Evolutionary conservation across 2,329 filamentous ascomycete genomes (phyloP).

Genomic region (Aspergillus aculeatinus): DNA sequence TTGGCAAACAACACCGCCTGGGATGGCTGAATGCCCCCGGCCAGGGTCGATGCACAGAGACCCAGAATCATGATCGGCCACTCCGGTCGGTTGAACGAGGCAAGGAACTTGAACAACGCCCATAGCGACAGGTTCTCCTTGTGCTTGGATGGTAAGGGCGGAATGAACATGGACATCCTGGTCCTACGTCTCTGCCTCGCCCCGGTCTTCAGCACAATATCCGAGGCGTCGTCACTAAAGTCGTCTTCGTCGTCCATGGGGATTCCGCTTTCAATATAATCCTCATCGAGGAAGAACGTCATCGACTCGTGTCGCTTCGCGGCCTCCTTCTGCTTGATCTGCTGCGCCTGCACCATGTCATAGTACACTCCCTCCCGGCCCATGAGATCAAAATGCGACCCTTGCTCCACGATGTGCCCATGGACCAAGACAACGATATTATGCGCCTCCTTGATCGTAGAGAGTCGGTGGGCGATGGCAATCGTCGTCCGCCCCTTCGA

Average conservation of each 20-base stretch:
- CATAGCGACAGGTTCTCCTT: conserved; percentile 51
- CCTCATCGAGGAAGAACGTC: conserved; percentile 16
- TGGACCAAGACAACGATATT: conserved; percentile 70
- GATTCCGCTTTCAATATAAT: conserved; percentile 10
- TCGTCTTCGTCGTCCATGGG: neutral
- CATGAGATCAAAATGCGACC: conserved; percentile 73
- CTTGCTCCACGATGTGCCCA: conserved; percentile 82
- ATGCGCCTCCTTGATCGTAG: conserved; percentile 43
- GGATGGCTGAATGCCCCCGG: conserved; percentile 73
- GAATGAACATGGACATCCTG: conserved; percentile 10
- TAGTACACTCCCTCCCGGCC: conserved; percentile 68
- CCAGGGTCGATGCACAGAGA: conserved; percentile 69
- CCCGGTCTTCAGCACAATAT: conserved; percentile 10
- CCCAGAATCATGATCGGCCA: conserved; percentile 69
- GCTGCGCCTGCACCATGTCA: conserved; percentile 69
- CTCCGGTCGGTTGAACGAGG: conserved; percentile 72
- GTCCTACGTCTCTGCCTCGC: neutral
- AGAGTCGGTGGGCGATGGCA: conserved; percentile 45
- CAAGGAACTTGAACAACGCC: conserved; percentile 73
- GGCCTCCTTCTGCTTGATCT: conserved; percentile 50
- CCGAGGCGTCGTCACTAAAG: conserved; percentile 13
- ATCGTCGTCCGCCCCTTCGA: conserved; percentile 51
- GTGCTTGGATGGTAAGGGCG: conserved; percentile 36
- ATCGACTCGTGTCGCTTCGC: conserved; percentile 8
- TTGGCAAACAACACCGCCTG: conserved; percentile 82